Evolutionary conservation across 2,329 filamentous ascomycete genomes (phyloP), one percentile per base, ranked within the genome.

Genomic region (Hypoxylon sp.): DNA sequence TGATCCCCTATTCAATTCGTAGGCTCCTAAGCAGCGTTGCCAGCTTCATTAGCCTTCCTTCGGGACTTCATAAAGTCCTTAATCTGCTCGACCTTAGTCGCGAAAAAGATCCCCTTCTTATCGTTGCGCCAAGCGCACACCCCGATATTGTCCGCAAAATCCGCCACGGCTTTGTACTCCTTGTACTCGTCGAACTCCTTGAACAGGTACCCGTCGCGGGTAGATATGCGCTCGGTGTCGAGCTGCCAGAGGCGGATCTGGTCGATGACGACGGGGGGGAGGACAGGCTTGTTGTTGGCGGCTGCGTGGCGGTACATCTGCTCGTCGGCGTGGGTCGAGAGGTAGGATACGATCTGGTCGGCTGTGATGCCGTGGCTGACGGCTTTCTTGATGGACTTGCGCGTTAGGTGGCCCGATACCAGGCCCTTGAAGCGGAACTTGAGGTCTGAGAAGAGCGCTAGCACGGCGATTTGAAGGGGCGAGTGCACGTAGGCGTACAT

Each of bases 241-340:
- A 98, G 89, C 82, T 99, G 95, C 96, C 96, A 99, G 19, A 99
- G 87, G 1, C 94, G 87, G 74, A 99, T 97, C 82, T 99, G 96
- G 79, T 99, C 96, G 68, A 97, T 93, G 14, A 99, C 96, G 0
- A 96, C 98, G 0, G 96, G 94, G 0, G 96, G 96, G 1, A 99
- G 85, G 14, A 97, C 88, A 1, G 94, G 91, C 67, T 84, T 84
- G 74, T 86, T 86, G 65, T 86, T 74, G 50, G 83, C 70, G 25
- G 84, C 81, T 5, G 87, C 86, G 45, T 87, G 84, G 67, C 91
- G 90, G 73, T 91, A 90, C 88, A 99, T 93, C 78, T 98, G 93
- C 46, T 96, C 94, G 80, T 99, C 96, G 0, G 96, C 96, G 80
- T 99, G 95, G 3, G 92, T 91, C 6, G 91, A 89, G 1, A 99